Percentiles rank a stretch among this genome's conserved stretches.
phyloP scores from a whole-genome alignment of 176 grass and related monocot species.

The Areca catechu region DNA sequence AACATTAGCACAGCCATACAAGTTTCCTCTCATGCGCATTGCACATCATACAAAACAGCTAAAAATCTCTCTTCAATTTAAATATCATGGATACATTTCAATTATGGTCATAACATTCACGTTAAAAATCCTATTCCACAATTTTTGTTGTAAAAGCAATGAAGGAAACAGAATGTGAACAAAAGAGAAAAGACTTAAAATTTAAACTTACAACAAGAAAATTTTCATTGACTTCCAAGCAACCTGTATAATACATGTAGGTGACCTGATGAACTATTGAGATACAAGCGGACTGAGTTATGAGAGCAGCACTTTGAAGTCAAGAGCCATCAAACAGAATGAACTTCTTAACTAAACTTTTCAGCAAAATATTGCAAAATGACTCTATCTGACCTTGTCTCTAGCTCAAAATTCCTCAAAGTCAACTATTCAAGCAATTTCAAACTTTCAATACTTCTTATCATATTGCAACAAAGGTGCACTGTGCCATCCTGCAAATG shows the following conservation, averaged over 20 bases:
- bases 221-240: constrained; percentile 91
- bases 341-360: too few species aligned
- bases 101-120: too few species aligned
- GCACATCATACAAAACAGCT: too few species aligned
- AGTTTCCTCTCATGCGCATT: too few species aligned
- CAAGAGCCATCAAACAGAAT: too few species aligned
- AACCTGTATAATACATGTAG: constrained; percentile 95
- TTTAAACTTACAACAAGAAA: constrained; percentile 67
- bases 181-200: constrained; percentile 1
- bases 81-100: too few species aligned
- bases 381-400: constrained; percentile 50
- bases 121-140: too few species aligned
- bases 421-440: constrained; percentile 89
- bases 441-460: constrained; percentile 92
- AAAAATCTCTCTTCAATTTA: too few species aligned
- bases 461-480: constrained; percentile 82
- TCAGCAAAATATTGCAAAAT: neutral
- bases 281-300: neutral
- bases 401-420: constrained; percentile 94
- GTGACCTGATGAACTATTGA: constrained; percentile 51
- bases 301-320: too few species aligned
- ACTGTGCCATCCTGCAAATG: constrained; percentile 93
- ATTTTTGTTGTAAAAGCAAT: neutral
- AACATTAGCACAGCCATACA: too few species aligned
- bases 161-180: neutral